These are phyloP conservation scores for Xylaria acuta DNA, from an alignment of 495 filamentous ascomycete species.

Conservation along the genomic window DNA sequence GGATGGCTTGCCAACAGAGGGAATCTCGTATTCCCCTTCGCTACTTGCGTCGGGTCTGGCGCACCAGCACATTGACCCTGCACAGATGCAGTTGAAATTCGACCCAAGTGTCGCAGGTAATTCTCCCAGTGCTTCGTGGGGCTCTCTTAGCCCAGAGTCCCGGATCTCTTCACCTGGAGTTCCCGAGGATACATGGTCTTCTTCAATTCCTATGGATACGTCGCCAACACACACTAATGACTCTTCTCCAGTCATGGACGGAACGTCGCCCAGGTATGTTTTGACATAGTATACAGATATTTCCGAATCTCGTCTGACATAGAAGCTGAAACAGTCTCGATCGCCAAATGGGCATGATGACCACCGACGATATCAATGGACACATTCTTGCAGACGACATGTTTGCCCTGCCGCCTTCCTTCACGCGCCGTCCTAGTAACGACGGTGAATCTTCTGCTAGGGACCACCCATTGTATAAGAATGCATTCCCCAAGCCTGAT, in stretches of 20 bases:
- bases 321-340: constrained; percentile 40
- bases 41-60: constrained; percentile 44
- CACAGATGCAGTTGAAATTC: constrained; percentile 54
- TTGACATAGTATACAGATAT: not conserved
- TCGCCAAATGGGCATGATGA: constrained; percentile 48
- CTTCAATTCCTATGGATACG: constrained; percentile 43
- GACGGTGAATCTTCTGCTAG: constrained; percentile 68
- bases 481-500: constrained; percentile 67
- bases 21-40: constrained; percentile 49
- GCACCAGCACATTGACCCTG: constrained; percentile 48
- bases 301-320: constrained; percentile 36
- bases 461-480: constrained; percentile 80
- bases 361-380: constrained; percentile 51
- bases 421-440: constrained; percentile 53
- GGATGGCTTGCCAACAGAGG: constrained; percentile 49
- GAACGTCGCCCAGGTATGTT: constrained; percentile 58
- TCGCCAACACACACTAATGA: constrained; percentile 53
- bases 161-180: constrained; percentile 55
- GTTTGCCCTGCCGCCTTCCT: constrained; percentile 52
- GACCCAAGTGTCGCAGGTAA: constrained; percentile 48
- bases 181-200: constrained; percentile 54
- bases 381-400: constrained; percentile 50
- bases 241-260: constrained; percentile 53
- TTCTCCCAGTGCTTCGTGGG: constrained; percentile 55
- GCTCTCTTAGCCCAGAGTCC: constrained; percentile 57